Evolutionary conservation across 345 rosid genomes (phyloP), one percentile per base, ranked within the genome.

Genomic region (Durio zibethinus): DNA sequence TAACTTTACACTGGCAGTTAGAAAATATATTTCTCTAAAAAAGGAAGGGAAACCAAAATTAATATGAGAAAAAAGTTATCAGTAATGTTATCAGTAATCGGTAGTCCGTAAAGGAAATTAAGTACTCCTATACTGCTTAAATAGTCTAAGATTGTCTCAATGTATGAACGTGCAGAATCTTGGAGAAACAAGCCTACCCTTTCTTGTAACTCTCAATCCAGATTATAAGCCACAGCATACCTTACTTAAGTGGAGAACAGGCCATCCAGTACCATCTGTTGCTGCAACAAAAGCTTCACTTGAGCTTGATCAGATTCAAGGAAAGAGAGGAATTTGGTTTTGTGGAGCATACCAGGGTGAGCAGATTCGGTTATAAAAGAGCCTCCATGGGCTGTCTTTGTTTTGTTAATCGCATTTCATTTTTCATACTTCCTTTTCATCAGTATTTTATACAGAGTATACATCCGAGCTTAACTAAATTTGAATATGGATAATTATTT

Each of bases 281-380:
- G 89, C 94, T 16, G 97, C 98, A 67, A 83, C 87, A 70, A 93
- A 85, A 81, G 99, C 99, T 75, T 85, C 97, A 7, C 88, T 84
- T 15, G 94, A 90, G 87, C 87, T 95, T 73, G 84, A 85, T 59
- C 79, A 43, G 79, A 90, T 95, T 82, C 99, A 93, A 71, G 99
- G 98, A 23, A 95, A 81, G 76, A 91, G 94, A 73, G 89, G 90
- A 76, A 53, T 93, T 67, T 95, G 99, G 99, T 95, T 88, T 80
- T 93, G 94, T 45, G 98, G 98, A 80, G 99, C 98, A 47, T 95
- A 92, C 84, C 94, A 87, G 67, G 97, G 97, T 93, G 54, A 79
- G 79, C 31, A 35, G 21, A 72, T 73, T 70, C 45, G 8, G 42
- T 21, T 71, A 33, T 66, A 73, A 69, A 42, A 18, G 38, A 65